Conservation (phyloP, 2,329 filamentous ascomycete genomes). For the Thielaviopsis musarum region DNA sequence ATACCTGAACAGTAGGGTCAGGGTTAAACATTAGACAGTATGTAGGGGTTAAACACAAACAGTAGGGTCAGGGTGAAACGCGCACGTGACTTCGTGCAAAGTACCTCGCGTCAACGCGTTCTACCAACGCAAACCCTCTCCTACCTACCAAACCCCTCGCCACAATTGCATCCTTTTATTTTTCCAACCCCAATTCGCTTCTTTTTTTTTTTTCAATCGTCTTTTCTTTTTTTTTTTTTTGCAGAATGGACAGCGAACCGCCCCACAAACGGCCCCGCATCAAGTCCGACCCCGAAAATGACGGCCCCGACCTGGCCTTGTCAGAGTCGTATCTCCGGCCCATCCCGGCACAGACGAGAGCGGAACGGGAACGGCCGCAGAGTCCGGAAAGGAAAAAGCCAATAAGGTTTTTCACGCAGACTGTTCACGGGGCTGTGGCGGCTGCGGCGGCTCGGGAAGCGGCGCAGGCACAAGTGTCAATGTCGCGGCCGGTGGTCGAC, state of each 20-base stretch:
- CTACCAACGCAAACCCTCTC: neutral
- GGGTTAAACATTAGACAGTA: no score
- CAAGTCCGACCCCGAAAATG: neutral
- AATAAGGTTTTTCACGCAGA: neutral
- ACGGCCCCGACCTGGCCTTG: neutral
- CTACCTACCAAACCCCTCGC: neutral
- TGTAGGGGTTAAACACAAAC: no score
- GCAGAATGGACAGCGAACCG: neutral
- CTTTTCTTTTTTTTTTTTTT: neutral
- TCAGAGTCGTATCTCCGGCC: constrained; percentile 8
- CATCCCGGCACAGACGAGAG: neutral
- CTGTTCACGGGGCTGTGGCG: neutral
- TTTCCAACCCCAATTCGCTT: neutral
- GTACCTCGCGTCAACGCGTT: constrained; percentile 6
- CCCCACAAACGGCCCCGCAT: constrained; percentile 5
- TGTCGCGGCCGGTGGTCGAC: neutral
- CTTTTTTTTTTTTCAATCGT: neutral
- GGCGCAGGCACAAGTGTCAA: neutral
- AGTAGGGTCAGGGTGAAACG: neutral
- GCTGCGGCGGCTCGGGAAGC: neutral
- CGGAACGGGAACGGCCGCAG: neutral
- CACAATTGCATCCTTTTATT: no score
- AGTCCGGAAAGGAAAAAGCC: neutral
- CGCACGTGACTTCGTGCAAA: constrained; percentile 10
- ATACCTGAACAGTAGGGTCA: no score